Percentiles rank a stretch among this genome's conserved stretches.
phyloP scores from a whole-genome alignment of 148 eudicot genomes.

The Diospyros kaki region DNA sequence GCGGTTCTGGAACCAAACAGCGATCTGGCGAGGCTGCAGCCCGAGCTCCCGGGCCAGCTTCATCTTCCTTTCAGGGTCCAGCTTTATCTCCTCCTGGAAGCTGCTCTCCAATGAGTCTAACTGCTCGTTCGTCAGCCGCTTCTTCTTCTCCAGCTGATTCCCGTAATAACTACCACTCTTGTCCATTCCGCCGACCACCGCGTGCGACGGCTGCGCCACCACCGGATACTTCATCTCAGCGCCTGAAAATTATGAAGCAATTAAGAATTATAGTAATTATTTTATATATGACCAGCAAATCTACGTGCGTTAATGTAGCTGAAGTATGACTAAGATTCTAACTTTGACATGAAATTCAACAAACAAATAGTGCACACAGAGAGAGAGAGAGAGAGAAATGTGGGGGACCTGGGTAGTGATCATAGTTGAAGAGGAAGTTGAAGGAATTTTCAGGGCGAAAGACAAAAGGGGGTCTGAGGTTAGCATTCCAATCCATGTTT shows the following conservation, averaged over 20 bases:
- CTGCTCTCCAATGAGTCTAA: conserved; percentile 61
- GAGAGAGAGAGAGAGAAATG: background rate
- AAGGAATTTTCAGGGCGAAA: conserved; percentile 45
- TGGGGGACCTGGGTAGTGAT: conserved; percentile 34
- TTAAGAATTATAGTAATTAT: no score
- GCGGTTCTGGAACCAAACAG: conserved; percentile 83
- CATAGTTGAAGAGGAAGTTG: conserved; percentile 46
- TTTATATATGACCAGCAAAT: no score
- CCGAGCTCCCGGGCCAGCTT: conserved; percentile 64
- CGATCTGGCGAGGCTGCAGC: conserved; percentile 67
- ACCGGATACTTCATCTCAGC: conserved; percentile 33
- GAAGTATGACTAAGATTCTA: no score
- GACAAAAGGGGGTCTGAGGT: conserved; percentile 30
- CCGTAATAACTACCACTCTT: conserved; percentile 7
- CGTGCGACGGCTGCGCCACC: conserved; percentile 21
- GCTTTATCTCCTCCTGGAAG: conserved; percentile 70
- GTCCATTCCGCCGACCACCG: conserved; percentile 16
- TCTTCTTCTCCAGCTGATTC: conserved; percentile 38
- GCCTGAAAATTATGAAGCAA: conserved; percentile 6
- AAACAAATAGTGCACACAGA: background rate
- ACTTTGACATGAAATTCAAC: no score
- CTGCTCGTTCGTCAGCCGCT: conserved; percentile 52
- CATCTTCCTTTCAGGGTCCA: conserved; percentile 71
- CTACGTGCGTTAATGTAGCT: no score
- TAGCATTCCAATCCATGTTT: conserved; percentile 52